Conservation (phyloP, 2,329 filamentous ascomycete genomes). For the Monosporascus cannonballus region DNA sequence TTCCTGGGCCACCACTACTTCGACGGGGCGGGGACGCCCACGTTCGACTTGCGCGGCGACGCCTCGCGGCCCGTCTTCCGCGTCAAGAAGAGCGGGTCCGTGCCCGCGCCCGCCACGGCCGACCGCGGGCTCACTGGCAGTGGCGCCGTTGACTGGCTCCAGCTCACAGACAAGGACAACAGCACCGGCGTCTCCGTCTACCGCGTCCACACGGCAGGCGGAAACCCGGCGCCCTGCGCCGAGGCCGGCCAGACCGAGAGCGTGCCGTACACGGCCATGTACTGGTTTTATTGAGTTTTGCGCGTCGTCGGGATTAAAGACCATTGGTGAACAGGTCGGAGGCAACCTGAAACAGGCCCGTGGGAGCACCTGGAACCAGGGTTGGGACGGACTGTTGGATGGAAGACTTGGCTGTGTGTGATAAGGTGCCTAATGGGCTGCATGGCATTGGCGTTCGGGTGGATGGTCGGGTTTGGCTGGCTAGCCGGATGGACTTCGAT, state of each 20-base stretch:
- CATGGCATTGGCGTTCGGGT: neutral
- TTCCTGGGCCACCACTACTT: slow-evolving; percentile 65
- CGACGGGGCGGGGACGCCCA: slow-evolving; percentile 45
- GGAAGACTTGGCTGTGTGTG: neutral
- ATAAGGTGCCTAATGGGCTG: neutral
- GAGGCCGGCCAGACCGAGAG: slow-evolving; percentile 37
- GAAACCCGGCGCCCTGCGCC: slow-evolving; percentile 37
- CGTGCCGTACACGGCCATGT: slow-evolving; percentile 50
- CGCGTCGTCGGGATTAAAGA: too few species aligned
- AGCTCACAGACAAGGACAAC: slow-evolving; percentile 35
- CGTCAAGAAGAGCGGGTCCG: slow-evolving; percentile 41
- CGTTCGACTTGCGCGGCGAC: slow-evolving; percentile 48
- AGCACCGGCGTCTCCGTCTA: slow-evolving; percentile 40
- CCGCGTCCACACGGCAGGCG: slow-evolving; percentile 50
- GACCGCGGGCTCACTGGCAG: slow-evolving; percentile 40
- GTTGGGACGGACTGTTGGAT: neutral
- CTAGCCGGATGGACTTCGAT: neutral
- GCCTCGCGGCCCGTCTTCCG: slow-evolving; percentile 35
- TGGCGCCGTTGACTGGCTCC: slow-evolving; percentile 51
- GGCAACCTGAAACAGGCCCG: too few species aligned
- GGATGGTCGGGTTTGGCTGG: neutral
- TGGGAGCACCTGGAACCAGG: too few species aligned
- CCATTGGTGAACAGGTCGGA: too few species aligned
- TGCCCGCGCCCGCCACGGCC: slow-evolving; percentile 45
- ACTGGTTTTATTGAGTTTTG: slow-evolving; percentile 44